These are phyloP conservation scores for Colletotrichum sp. DNA, from an alignment of 2,329 filamentous ascomycete species.

Conservation along the genomic window DNA sequence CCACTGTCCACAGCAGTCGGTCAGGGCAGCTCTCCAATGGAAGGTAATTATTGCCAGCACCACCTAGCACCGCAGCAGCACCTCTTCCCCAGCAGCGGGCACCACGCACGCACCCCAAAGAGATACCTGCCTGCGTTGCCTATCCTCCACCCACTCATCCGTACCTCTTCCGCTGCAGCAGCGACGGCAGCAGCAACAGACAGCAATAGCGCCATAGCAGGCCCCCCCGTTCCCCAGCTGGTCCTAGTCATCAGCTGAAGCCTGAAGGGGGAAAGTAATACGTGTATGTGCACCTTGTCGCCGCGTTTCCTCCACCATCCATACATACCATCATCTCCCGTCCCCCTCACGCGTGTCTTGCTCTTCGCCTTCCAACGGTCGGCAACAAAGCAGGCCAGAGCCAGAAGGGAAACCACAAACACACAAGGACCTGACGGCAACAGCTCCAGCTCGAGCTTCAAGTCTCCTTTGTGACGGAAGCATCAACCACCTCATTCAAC, in stretches of 20 bases:
- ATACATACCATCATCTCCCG: constrained; percentile 11
- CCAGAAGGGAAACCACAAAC: background rate
- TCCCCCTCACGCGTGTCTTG: background rate
- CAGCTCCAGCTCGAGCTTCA: background rate
- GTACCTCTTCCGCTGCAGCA: too few relatives aligned
- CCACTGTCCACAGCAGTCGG: background rate
- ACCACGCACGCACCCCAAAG: background rate
- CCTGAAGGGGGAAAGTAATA: constrained; percentile 11
- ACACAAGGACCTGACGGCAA: background rate
- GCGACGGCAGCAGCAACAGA: background rate
- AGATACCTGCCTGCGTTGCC: background rate
- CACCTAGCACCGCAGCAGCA: background rate
- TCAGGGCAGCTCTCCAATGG: background rate
- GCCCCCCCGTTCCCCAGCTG: constrained; percentile 1
- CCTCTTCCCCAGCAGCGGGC: background rate
- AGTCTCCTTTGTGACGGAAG: background rate
- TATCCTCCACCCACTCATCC: background rate
- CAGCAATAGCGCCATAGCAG: background rate
- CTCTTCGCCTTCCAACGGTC: constrained; percentile 1
- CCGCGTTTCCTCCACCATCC: constrained; percentile 14
- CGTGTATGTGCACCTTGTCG: background rate
- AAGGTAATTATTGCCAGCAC: background rate
- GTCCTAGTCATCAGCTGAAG: constrained; percentile 20
- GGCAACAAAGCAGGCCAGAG: background rate
- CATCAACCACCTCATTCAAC: background rate